Conservation (phyloP, 805 yeast species). For the Sungouiozyma intestinalis region DNA sequence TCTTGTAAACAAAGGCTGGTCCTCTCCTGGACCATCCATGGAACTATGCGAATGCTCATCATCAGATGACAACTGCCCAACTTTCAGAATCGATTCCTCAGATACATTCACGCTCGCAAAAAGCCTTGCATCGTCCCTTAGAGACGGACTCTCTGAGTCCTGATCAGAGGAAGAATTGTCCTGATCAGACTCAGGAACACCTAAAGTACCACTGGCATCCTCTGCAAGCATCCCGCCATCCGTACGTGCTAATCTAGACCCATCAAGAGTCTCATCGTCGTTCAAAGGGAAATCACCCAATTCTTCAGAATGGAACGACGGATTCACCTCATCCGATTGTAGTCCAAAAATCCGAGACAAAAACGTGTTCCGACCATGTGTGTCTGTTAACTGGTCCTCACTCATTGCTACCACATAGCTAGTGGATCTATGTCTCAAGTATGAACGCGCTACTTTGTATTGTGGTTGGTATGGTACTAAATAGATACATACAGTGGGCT, state of each 20-base stretch:
- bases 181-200: constrained; percentile 28
- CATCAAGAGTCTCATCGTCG: neutral
- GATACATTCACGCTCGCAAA: neutral
- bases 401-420: neutral
- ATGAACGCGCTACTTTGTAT: too few species aligned
- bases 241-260: neutral
- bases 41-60: constrained; percentile 20
- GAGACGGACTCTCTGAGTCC: constrained; percentile 3
- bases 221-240: neutral
- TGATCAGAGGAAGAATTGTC: constrained; percentile 23
- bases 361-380: constrained; percentile 18
- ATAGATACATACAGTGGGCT: neutral
- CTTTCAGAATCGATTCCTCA: constrained; percentile 14
- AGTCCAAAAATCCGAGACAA: constrained; percentile 27
- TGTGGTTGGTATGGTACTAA: neutral
- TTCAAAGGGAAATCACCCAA: constrained; percentile 16
- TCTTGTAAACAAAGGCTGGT: constrained; percentile 10
- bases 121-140: neutral
- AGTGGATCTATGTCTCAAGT: neutral
- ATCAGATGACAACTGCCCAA: constrained; percentile 33
- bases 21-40: constrained; percentile 14
- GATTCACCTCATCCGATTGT: constrained; percentile 21
- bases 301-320: constrained; percentile 21
- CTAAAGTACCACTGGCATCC: constrained; percentile 10
- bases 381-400: neutral